Conservation (phyloP, 2,329 filamentous ascomycete genomes). For the Orbilia blumenaviensis region DNA sequence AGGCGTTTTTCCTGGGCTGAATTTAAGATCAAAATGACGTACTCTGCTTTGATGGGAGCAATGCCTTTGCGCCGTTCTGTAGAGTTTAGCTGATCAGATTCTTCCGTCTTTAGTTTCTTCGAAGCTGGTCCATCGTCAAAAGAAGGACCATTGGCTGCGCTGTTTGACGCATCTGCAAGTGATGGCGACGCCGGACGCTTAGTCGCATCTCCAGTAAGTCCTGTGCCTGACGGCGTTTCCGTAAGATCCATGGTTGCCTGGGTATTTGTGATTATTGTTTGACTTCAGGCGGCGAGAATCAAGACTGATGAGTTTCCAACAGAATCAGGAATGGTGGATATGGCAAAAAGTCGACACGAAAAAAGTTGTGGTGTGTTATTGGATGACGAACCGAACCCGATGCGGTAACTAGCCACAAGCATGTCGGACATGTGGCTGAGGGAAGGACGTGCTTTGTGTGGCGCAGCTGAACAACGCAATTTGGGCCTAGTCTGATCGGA, state of each 20-base stretch:
- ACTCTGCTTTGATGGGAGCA: conserved; percentile 56
- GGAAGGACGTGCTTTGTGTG: conserved; percentile 14
- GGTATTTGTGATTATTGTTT: neutral
- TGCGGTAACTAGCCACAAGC: conserved; percentile 33
- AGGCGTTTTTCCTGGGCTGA: neutral
- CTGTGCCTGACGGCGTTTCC: conserved; percentile 39
- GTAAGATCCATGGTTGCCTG: conserved; percentile 34
- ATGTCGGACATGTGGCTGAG: conserved; percentile 15
- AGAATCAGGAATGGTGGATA: conserved; percentile 10
- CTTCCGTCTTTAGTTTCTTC: conserved; percentile 48
- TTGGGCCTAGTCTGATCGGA: conserved; percentile 3
- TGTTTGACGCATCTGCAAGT: neutral
- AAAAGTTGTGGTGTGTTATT: conserved; percentile 26
- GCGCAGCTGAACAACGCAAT: conserved; percentile 38
- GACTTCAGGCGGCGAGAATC: conserved; percentile 42
- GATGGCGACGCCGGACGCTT: conserved; percentile 40
- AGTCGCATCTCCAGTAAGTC: conserved; percentile 9
- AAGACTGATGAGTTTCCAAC: neutral
- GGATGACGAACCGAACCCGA: conserved; percentile 25
- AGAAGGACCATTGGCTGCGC: conserved; percentile 13
- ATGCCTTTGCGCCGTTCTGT: conserved; percentile 45
- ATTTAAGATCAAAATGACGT: neutral
- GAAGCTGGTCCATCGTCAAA: conserved; percentile 38
- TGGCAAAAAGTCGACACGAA: conserved; percentile 2
- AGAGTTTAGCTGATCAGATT: conserved; percentile 17